Percentiles rank a stretch among this genome's conserved stretches.
phyloP scores from a whole-genome alignment of 768 basidiomycete species.

The Phylloporus sp. region DNA sequence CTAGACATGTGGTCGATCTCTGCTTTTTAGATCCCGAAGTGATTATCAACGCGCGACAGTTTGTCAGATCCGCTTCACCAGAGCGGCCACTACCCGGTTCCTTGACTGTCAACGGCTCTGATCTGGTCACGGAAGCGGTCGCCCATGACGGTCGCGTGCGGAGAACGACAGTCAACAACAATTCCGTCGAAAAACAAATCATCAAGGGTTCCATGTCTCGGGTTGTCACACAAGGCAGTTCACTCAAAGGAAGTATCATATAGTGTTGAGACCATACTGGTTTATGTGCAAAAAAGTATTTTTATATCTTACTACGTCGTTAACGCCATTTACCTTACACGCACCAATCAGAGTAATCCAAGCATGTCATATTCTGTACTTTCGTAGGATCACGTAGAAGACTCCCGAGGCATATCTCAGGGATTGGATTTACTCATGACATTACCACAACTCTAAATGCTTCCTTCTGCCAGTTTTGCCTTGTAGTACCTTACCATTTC shows the following conservation, averaged over 20 bases:
- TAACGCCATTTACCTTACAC: conserved; percentile 11
- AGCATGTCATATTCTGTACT: conserved; percentile 12
- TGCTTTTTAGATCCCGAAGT: conserved; percentile 20
- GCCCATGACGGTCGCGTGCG: conserved; percentile 41
- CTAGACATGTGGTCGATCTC: conserved; percentile 5
- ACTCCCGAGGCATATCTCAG: not conserved
- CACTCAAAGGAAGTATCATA: conserved; percentile 9
- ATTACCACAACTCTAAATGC: conserved; percentile 41
- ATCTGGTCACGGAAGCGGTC: conserved; percentile 35
- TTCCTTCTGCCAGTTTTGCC: conserved; percentile 82
- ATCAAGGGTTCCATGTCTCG: conserved; percentile 56
- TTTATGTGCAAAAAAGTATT: conserved; percentile 14
- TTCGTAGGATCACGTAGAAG: conserved; percentile 9
- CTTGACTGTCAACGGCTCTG: conserved; percentile 35
- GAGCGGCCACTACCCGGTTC: conserved; percentile 24
- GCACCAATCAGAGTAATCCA: not conserved
- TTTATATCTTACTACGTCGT: conserved; percentile 5
- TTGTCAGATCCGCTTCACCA: conserved; percentile 18
- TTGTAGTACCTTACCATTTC: conserved; percentile 96
- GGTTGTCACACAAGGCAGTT: conserved; percentile 35
- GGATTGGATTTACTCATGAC: not conserved
- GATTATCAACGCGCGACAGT: conserved; percentile 18
- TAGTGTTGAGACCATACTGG: conserved; percentile 1
- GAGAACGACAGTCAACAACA: conserved; percentile 36
- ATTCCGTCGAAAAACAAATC: conserved; percentile 44